A percentile compares a stretch with the other conserved stretches of the same genome.
These are phyloP conservation scores for Fusarium pininemorale DNA, from an alignment of 2,329 filamentous ascomycete species.

Conservation along the genomic window DNA sequence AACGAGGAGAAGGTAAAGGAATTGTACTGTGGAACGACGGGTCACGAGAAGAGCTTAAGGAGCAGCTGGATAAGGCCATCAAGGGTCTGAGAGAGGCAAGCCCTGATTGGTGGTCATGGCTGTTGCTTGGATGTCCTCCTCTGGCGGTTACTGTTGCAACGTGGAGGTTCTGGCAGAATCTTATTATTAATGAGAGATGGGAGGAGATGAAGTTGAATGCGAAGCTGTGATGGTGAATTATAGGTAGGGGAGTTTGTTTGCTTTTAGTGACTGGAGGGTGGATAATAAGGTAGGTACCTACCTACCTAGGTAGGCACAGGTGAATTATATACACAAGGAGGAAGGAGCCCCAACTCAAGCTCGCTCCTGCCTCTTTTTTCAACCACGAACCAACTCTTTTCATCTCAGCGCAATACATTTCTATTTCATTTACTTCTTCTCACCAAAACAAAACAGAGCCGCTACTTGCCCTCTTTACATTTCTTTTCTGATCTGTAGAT, in stretches of 20 bases:
- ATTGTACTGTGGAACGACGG: slow-evolving; percentile 93
- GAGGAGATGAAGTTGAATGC: slow-evolving; percentile 59
- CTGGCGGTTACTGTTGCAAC: slow-evolving; percentile 73
- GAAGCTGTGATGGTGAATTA: slow-evolving; percentile 27
- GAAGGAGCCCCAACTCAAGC: background rate
- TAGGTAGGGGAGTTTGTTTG: background rate
- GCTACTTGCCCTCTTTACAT: background rate
- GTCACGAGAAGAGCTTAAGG: slow-evolving; percentile 73
- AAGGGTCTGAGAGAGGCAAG: slow-evolving; percentile 67
- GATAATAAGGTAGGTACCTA: background rate
- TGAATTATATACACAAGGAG: background rate
- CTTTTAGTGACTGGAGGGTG: background rate
- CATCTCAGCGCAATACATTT: background rate
- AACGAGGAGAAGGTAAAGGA: slow-evolving; percentile 70
- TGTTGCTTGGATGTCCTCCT: slow-evolving; percentile 76
- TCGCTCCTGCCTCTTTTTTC: slow-evolving; percentile 73
- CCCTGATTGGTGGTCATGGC: slow-evolving; percentile 85
- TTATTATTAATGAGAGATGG: slow-evolving; percentile 76
- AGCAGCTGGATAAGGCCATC: slow-evolving; percentile 74
- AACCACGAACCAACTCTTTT: background rate
- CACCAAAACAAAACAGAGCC: background rate
- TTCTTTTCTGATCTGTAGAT: background rate
- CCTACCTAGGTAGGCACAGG: background rate
- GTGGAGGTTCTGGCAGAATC: slow-evolving; percentile 79
- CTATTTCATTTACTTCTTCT: background rate